These are phyloP conservation scores for Bipolaris bicolor DNA, from an alignment of 2,329 filamentous ascomycete species.

Conservation along the genomic window DNA sequence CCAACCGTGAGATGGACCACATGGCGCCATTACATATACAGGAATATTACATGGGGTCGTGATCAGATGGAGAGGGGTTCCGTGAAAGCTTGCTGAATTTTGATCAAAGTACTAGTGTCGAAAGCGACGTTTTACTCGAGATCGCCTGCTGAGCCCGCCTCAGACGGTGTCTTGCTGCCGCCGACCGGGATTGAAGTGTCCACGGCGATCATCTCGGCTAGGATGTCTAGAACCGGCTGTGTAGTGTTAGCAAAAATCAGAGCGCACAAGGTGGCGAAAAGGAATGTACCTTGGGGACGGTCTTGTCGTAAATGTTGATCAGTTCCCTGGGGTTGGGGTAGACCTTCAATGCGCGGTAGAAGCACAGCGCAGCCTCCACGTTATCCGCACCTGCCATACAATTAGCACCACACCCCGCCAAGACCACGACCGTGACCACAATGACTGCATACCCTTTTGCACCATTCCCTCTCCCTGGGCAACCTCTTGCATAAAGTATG, in stretches of 20 bases:
- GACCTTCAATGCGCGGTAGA: conserved; percentile 98
- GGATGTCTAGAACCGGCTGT: conserved; percentile 88
- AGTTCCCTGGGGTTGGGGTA: conserved; percentile 93
- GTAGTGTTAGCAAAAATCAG: conserved; percentile 21
- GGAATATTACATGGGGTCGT: conserved; percentile 42
- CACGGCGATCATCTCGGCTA: conserved; percentile 97
- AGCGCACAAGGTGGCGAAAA: conserved; percentile 11
- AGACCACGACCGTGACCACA: not conserved
- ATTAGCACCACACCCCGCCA: conserved; percentile 22
- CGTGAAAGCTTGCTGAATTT: conserved; percentile 22
- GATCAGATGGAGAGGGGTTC: conserved; percentile 26
- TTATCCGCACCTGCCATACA: conserved; percentile 63
- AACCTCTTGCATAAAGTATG: conserved; percentile 96
- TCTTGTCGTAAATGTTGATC: conserved; percentile 98
- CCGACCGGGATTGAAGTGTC: conserved; percentile 66
- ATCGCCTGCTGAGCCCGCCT: conserved; percentile 42
- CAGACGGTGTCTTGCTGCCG: conserved; percentile 46
- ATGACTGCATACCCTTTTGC: conserved; percentile 68
- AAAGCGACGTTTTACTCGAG: conserved; percentile 36
- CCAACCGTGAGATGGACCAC: conserved; percentile 29
- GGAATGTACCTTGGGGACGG: conserved; percentile 80
- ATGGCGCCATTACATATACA: conserved; percentile 45
- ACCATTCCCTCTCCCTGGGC: conserved; percentile 84
- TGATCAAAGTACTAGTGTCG: conserved; percentile 10
- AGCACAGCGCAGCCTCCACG: conserved; percentile 87